Base-by-base conservation (phyloP, 2,329 filamentous ascomycete genomes). In the Aspergillus sp. region DNA sequence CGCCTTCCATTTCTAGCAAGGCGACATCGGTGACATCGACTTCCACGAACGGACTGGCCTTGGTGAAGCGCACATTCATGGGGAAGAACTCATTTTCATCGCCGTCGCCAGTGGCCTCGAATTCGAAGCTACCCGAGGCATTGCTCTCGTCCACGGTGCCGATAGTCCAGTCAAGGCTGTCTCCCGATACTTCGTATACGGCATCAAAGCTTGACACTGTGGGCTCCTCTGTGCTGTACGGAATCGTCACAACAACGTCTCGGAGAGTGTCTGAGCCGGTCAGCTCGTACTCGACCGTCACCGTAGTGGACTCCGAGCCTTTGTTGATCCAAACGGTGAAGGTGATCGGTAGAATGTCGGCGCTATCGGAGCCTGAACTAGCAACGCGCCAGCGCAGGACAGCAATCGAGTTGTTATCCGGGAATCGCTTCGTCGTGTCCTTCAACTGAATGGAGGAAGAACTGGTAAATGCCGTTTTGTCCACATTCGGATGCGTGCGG, bases 291-390 rank as follows among this genome's bases (percentile, higher is more conserved):
- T 97, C 94, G 32, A 97, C 84, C 1, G 93, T 99, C 67, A 99
- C 84, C 59, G 89, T 95, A 73, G 87, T 95, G 65, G 87, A 91
- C 44, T 87, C 84, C 19, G 84, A 82, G 45, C 89, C 88, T 73
- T 92, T 91, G 74, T 96, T 96, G 55, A 95, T 90, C 94, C 94
- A 99, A 35, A 96, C 93, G 2, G 91, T 96, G 72, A 99, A 97
- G 35, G 89, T 94, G 65, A 99, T 94, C 7, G 94, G 94, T 35
- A 95, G 85, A 50, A 92, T 84, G 56, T 85, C 86, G 33, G 87
- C 75, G 62, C 95, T 90, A 60, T 95, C 91, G 2, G 82, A 80
- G 73, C 90, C 91, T 45, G 90, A 88, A 14, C 86, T 85, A 19
- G 90, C 88, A 43, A 75, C 70, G 65, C 91, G 89, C 94, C 94